These are phyloP conservation scores for Trametes polyzona DNA, from an alignment of 1,284 basidiomycete species.

Conservation along the genomic window DNA sequence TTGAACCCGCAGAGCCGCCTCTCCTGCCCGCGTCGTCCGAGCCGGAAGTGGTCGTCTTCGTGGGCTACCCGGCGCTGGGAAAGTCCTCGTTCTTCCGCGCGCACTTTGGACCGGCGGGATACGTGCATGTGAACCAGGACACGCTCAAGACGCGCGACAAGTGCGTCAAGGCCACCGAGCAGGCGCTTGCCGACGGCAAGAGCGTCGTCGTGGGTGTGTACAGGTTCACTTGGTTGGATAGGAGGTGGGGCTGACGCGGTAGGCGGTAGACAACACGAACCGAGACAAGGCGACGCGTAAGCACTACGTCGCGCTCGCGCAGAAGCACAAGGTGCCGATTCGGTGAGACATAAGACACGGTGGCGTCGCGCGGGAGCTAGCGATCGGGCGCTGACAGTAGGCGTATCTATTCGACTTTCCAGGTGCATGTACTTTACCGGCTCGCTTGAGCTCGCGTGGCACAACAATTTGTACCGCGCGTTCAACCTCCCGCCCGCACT, in stretches of 20 bases:
- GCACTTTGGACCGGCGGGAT: slow-evolving; percentile 71
- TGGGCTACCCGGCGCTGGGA: slow-evolving; percentile 86
- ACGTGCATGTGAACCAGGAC: slow-evolving; percentile 89
- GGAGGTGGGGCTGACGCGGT: background rate
- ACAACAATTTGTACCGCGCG: slow-evolving; percentile 88
- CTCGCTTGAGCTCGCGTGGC: slow-evolving; percentile 79
- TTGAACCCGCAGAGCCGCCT: slow-evolving; percentile 65
- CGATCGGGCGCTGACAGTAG: too few species aligned
- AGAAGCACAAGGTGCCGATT: slow-evolving; percentile 54
- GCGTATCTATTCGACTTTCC: background rate
- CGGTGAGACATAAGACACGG: too few species aligned
- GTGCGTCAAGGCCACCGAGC: slow-evolving; percentile 70
- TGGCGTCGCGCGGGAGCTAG: too few species aligned
- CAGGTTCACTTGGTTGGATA: background rate
- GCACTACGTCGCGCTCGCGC: slow-evolving; percentile 70
- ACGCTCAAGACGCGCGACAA: slow-evolving; percentile 72
- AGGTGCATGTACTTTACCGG: slow-evolving; percentile 80
- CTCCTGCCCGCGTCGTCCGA: slow-evolving; percentile 51
- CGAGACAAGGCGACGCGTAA: slow-evolving; percentile 71
- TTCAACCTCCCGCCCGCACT: slow-evolving; percentile 55
- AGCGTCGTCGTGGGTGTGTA: slow-evolving; percentile 78
- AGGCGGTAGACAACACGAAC: slow-evolving; percentile 81
- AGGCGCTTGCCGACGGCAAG: slow-evolving; percentile 56
- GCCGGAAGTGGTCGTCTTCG: slow-evolving; percentile 78
- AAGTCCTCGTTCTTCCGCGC: slow-evolving; percentile 82